Base-by-base conservation (phyloP, 2,329 filamentous ascomycete genomes). In the Neofusicoccum sp. region DNA sequence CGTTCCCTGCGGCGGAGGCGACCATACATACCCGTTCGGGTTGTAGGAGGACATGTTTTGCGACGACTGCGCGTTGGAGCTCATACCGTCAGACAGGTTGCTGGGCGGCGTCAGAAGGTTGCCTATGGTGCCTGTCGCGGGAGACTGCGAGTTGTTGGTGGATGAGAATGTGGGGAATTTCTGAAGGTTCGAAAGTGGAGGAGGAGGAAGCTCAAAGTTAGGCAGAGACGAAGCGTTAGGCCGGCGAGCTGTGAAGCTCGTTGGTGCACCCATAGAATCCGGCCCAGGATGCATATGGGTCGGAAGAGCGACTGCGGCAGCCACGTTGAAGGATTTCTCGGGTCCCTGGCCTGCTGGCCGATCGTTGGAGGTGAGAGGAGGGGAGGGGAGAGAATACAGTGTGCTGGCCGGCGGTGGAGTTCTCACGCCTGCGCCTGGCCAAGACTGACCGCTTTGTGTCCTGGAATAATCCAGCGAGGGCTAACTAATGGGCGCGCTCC, bases 231-330 rank as follows among this genome's bases (percentile, higher is more conserved):
- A 85, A 64, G 88, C 86, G 70, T 88, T 88, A 70, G 86, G 84
- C 74, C 89, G 85, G 69, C 89, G 84, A 73, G 87, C 82, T 67
- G 87, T 85, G 72, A 92, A 86, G 78, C 88, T 89, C 71, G 83
- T 80, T 68, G 84, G 81, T 69, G 81, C 79, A 74, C 81, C 81
- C 78, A 87, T 82, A 73, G 79, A 78, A 74, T 87, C 84, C 71
- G 84, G 76, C 71, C 81, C 80, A 72, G 83, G 78, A 76, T 84
- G 82, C 84, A 87, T 88, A 73, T 82, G 83, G 71, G 81, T 77
- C 72, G 82, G 80, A 69, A 81, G 82, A 69, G 83, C 79, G 71
- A 85, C 82, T 68, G 84, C 82, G 72, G 84, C 80, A 79, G 84
- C 84, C 85, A 87, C 82, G 77, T 79, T 85, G 79, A 74, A 80